A percentile compares a stretch with the other conserved stretches of the same genome.
Conservation (phyloP, 2,329 filamentous ascomycete species). For the Colletotrichum incanum region DNA sequence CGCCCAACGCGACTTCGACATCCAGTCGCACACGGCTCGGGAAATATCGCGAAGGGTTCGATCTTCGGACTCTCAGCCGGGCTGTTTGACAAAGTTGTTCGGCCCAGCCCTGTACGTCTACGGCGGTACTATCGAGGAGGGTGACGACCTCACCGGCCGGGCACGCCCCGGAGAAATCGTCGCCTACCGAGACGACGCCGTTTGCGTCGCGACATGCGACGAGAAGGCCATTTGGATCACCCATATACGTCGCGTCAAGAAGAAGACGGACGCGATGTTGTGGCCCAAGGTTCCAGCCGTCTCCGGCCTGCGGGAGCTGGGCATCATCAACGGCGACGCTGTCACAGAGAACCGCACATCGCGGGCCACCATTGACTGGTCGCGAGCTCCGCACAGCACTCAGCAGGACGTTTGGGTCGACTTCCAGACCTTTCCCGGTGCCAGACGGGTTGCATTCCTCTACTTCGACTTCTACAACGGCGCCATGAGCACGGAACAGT, state of each 20-base stretch:
- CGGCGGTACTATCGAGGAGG: conserved; percentile 57
- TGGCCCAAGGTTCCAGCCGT: conserved; percentile 60
- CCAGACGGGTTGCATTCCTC: conserved; percentile 54
- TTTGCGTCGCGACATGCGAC: conserved; percentile 57
- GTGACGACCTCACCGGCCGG: conserved; percentile 39
- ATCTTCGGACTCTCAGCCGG: conserved; percentile 59
- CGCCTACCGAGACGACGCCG: conserved; percentile 54
- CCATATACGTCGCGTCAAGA: conserved; percentile 56
- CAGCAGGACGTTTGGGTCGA: conserved; percentile 60
- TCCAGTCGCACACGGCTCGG: conserved; percentile 52
- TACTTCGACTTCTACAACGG: conserved; percentile 62
- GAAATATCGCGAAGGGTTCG: conserved; percentile 60
- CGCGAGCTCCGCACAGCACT: conserved; percentile 48
- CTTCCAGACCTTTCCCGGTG: conserved; percentile 49
- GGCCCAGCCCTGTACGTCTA: conserved; percentile 57
- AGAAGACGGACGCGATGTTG: conserved; percentile 54
- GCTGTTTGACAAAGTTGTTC: conserved; percentile 56
- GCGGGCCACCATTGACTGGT: conserved; percentile 48
- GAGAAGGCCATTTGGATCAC: conserved; percentile 60
- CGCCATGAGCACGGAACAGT: conserved; percentile 59
- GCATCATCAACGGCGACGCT: conserved; percentile 47
- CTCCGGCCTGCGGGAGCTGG: conserved; percentile 53
- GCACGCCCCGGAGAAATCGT: conserved; percentile 50
- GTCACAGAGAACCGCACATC: conserved; percentile 38
- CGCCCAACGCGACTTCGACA: conserved; percentile 55